These are phyloP conservation scores for Verticillium alfalfae DNA, from an alignment of 2,329 filamentous ascomycete species.

Conservation along the genomic window DNA sequence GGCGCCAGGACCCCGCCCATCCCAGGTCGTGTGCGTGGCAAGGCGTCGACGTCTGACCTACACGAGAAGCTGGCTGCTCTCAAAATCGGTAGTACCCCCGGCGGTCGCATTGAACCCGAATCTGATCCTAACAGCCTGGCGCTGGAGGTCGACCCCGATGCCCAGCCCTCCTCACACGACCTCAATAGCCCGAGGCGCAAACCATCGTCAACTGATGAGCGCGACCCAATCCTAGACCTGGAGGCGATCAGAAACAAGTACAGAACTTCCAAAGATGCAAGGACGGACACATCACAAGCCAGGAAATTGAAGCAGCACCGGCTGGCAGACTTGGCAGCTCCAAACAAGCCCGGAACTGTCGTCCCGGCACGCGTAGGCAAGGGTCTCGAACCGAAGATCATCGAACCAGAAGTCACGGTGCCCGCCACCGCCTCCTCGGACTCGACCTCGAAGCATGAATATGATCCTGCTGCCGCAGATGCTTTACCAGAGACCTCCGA, in stretches of 20 bases:
- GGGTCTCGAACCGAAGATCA: not conserved
- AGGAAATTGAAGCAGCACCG: not conserved
- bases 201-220: not conserved
- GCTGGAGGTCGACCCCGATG: conserved; percentile 9
- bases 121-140: not conserved
- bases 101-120: not conserved
- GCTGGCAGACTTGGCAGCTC: not conserved
- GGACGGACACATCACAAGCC: not conserved
- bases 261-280: not conserved
- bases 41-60: not conserved
- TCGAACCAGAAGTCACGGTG: not conserved
- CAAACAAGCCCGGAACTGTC: not conserved
- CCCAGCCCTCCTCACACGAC: conserved; percentile 1
- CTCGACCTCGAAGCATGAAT: not conserved
- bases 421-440: not conserved
- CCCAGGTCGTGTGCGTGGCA: not conserved
- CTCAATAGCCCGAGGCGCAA: conserved; percentile 2
- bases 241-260: not conserved
- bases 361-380: not conserved
- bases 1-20: conserved; percentile 10
- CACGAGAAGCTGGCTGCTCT: conserved; percentile 7
- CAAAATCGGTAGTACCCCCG: conserved; percentile 1
- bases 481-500: not conserved
- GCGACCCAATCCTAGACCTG: not conserved
- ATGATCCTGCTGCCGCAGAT: not conserved